These are phyloP conservation scores for Phyllosticta paracitricarpa DNA, from an alignment of 2,329 filamentous ascomycete species.

Conservation along the genomic window DNA sequence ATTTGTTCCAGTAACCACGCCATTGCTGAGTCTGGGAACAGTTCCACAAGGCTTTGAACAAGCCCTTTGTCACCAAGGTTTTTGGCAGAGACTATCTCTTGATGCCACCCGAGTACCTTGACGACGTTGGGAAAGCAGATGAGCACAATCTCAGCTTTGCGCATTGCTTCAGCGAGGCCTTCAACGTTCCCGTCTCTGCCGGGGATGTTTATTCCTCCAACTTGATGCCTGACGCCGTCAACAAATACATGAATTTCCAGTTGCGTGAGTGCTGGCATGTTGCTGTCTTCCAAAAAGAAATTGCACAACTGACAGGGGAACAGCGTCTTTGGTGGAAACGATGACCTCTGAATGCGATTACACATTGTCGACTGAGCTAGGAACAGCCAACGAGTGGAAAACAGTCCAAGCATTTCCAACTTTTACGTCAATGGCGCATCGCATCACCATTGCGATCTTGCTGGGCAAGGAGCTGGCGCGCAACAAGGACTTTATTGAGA, in stretches of 20 bases:
- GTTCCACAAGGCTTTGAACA: neutral
- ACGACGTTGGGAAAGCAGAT: neutral
- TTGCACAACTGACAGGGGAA: neutral
- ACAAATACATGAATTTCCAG: neutral
- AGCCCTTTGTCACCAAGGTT: neutral
- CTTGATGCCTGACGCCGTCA: neutral
- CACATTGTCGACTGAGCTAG: neutral
- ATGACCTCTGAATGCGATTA: neutral
- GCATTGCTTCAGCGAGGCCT: neutral
- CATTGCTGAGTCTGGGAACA: neutral
- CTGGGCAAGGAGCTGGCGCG: neutral
- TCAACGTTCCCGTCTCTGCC: neutral
- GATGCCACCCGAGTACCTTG: neutral
- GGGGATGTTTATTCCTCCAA: neutral
- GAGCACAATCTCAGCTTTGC: neutral
- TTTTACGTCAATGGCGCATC: neutral
- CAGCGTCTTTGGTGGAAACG: neutral
- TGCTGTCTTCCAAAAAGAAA: neutral
- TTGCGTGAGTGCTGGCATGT: neutral
- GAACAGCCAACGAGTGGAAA: neutral
- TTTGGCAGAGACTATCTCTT: neutral
- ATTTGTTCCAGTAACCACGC: neutral
- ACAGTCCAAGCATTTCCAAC: too few relatives aligned
- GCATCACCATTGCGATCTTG: neutral
- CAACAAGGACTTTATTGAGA: neutral